Conservation (phyloP, 2,329 filamentous ascomycete genomes). For the Tympanopsis confertula region DNA sequence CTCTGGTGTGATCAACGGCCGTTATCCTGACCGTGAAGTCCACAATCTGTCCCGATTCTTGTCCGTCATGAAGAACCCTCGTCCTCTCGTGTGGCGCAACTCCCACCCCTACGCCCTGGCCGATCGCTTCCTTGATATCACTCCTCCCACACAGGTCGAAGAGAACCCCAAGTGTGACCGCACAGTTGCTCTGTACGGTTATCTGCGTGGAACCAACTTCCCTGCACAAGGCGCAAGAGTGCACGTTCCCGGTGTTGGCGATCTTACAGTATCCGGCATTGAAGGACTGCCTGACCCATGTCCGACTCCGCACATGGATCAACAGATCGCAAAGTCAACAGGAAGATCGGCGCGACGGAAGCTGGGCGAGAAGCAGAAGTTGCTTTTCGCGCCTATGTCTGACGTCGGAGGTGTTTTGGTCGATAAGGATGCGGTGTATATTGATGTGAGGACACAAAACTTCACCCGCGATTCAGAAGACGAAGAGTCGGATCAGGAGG, state of each 20-base stretch:
- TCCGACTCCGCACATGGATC: slow-evolving; percentile 82
- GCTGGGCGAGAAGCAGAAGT: slow-evolving; percentile 91
- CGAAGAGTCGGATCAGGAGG: slow-evolving; percentile 66
- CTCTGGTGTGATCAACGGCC: slow-evolving; percentile 88
- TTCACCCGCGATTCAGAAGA: slow-evolving; percentile 63
- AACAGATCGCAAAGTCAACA: slow-evolving; percentile 70
- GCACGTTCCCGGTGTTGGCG: slow-evolving; percentile 85
- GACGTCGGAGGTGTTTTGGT: slow-evolving; percentile 93
- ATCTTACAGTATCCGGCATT: slow-evolving; percentile 72
- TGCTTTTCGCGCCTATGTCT: slow-evolving; percentile 94
- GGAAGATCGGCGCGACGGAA: slow-evolving; percentile 72
- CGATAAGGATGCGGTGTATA: slow-evolving; percentile 95
- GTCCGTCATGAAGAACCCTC: slow-evolving; percentile 97
- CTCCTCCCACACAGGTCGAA: slow-evolving; percentile 83
- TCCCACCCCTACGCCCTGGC: slow-evolving; percentile 88
- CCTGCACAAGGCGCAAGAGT: slow-evolving; percentile 73
- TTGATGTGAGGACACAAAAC: slow-evolving; percentile 49
- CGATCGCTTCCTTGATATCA: slow-evolving; percentile 90
- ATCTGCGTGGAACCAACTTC: slow-evolving; percentile 90
- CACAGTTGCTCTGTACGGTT: slow-evolving; percentile 82
- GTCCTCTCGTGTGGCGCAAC: slow-evolving; percentile 93
- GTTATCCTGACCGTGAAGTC: slow-evolving; percentile 91
- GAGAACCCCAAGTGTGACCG: slow-evolving; percentile 81
- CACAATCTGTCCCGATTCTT: slow-evolving; percentile 92
- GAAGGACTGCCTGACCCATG: slow-evolving; percentile 88